Evolutionary conservation across 805 yeast species (phyloP), one percentile per base, ranked within the genome.

Genomic region (Debaryomyces maramus): DNA sequence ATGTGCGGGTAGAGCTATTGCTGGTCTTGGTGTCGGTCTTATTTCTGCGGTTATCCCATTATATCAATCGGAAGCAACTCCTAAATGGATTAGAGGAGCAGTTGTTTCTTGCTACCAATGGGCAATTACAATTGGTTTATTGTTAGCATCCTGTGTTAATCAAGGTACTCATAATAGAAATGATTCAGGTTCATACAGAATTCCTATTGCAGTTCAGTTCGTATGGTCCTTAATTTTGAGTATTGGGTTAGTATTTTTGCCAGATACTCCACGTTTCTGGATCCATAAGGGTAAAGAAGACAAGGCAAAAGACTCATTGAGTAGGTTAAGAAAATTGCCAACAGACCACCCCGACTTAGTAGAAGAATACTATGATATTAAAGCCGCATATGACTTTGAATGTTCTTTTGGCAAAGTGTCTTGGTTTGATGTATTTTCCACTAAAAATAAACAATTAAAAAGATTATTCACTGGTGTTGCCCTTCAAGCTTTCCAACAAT

Each of bases 11-110:
- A 68, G 91, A 42, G 70, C 77, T 21, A 57, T 81, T 23, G 75
- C 85, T n/a, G 90, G 90, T n/a, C 51, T 82, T 18, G 88, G 84
- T 6, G 81, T 85, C 17, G 93, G 93, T 11, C 75, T 77, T 20
- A 82, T 85, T 4, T 77, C 89, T 0, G 85, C 83, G 50, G 68
- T 81, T 27, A 79, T 81, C 3, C 91, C 82, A 26, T 65, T 77
- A 63, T 75, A 81, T 60, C 81, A 82, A 52, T 73, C 84, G 27
- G 90, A 83, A 60, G 72, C 82, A 42, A 65, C 88, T 43, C 90
- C 90, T 54, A 81, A 80, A 51, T 77, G 74, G 39, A 63, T 83
- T 32, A 78, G 89, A 77, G 88, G 88, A 60, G 71, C 85, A 27
- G 70, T 83, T 43, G 88, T 83, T 37, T 77, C 83, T 30, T 76